Evolutionary conservation across 2,329 filamentous ascomycete genomes (phyloP), one percentile per base, ranked within the genome.

Genomic region (Fusarium napiforme): DNA sequence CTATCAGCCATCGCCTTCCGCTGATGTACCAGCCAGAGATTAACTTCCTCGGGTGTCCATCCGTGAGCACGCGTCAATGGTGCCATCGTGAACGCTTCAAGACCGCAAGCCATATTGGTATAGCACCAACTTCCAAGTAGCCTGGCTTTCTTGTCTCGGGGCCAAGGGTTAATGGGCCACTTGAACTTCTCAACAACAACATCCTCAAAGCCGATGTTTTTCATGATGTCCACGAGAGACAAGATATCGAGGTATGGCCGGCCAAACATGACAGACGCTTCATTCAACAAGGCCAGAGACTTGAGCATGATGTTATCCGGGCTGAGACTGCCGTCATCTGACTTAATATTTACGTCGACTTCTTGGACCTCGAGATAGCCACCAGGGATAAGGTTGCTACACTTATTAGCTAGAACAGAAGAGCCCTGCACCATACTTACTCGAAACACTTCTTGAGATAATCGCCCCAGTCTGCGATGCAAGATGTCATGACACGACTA

Each of bases 221-320:
- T 39, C 45, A 80, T 64, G 11, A 66, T 43, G 10, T 71, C 64
- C 11, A 60, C 58, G 12, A 76, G 66, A 4, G 64, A 43, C 4
- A 61, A n/a, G 11, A 76, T 73, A 12, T 74, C 69, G 9, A 69
- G 60, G 26, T 72, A 75, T 3, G 65, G 50, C 1, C 67, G 53
- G 2, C 74, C 71, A 30, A 80, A 75, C 14, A 74, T 75, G 23
- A 72, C 72, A 6, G 76, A 75, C 2, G 77, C 77, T 26, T 79
- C 69, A 14, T 66, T 43, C 26, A 79, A 42, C 6, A 75, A 53
- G 11, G 74, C 32, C 5, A 61, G 37, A 61, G 78, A 81, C 4
- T 61, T 60, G 26, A 65, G 53, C n/a, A 80, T 53, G 9, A 69
- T 21, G 9, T 71, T 64, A 14, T 76, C 75, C 1, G 60, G 43